Evolutionary conservation across 495 filamentous ascomycete species (phyloP), one percentile per base, ranked within the genome.

Genomic region (Lophium mytilinum): DNA sequence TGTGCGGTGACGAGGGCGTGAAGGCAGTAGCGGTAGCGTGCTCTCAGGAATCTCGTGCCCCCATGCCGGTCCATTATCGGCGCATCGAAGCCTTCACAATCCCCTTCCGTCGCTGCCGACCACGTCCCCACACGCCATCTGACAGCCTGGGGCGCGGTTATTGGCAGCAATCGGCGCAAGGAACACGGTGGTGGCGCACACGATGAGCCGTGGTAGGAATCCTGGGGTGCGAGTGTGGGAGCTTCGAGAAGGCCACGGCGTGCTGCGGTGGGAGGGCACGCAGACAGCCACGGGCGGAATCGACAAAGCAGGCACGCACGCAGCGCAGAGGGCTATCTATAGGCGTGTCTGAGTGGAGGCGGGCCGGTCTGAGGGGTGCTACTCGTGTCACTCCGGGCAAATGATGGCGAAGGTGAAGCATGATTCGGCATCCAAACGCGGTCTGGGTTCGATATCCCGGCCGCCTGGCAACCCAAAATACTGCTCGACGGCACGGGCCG

Each of bases 371-470:
- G 33, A 37, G 11, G 49, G n/a, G 24, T 52, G 49, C 37, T 40
- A 37, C 49, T 52, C 49, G 49, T 52, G 36, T 40, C 33, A 52
- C 49, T 36, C n/a, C 14, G 33, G 34, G 15, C 49, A 37, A 52
- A 52, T 40, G 49, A 37, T 52, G 24, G 37, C 15, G 34, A 35
- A 52, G 34, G 24, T 52, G 49, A 34, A 34, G 34, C 49, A 37
- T 52, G 49, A 52, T 52, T 52, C 49, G 49, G 33, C 37, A 37
- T 18, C 45, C 45, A 48, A 47, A 48, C 45, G 45, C n/a, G 45
- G 45, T 30, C 24, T 30, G 24, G 24, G 24, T 24, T 47, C 45
- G 33, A 21, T 10, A 48, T 48, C 45, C 45, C 45, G 45, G 45
- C 45, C 33, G 33, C 45, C 24, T 30, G 24, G 24, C 24, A 30